phyloP scores from a whole-genome alignment of 1,284 basidiomycete genomes.

The Tremellales sp. region DNA sequence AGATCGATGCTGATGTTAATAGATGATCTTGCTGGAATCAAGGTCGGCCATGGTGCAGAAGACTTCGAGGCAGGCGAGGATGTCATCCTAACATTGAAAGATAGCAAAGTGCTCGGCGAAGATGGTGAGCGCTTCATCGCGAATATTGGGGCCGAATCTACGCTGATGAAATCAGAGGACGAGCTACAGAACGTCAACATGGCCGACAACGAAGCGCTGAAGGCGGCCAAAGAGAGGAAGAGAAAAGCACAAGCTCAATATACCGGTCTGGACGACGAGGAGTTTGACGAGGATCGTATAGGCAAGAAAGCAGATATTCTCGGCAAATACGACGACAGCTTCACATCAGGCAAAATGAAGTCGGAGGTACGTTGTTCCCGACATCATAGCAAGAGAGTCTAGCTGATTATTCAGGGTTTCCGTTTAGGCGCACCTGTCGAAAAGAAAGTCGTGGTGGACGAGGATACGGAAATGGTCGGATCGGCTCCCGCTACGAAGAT shows the following conservation, averaged over 20 bases:
- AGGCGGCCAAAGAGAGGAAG: constrained; percentile 65
- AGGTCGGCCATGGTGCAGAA: constrained; percentile 92
- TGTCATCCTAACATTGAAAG: constrained; percentile 92
- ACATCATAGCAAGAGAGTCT: constrained; percentile 1
- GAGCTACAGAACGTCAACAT: constrained; percentile 93
- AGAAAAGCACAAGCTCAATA: constrained; percentile 79
- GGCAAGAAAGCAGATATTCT: constrained; percentile 80
- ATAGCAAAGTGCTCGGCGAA: constrained; percentile 85
- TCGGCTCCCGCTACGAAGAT: constrained; percentile 31
- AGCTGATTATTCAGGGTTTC: constrained; percentile 60
- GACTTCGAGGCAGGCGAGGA: constrained; percentile 89
- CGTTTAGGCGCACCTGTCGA: constrained; percentile 58
- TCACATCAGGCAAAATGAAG: constrained; percentile 52
- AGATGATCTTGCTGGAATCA: constrained; percentile 79
- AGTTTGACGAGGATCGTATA: constrained; percentile 64
- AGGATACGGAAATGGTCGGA: constrained; percentile 55
- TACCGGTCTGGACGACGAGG: constrained; percentile 95
- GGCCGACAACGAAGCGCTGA: constrained; percentile 74
- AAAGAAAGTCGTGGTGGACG: constrained; percentile 51
- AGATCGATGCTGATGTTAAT: constrained; percentile 21
- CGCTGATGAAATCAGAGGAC: too few species aligned
- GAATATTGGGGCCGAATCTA: neutral
- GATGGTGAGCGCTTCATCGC: constrained; percentile 60
- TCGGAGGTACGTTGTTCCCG: constrained; percentile 51
- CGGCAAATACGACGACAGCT: constrained; percentile 89